phyloP scores from a whole-genome alignment of 1,284 basidiomycete species.

The Cutaneotrichosporon dermatis region DNA sequence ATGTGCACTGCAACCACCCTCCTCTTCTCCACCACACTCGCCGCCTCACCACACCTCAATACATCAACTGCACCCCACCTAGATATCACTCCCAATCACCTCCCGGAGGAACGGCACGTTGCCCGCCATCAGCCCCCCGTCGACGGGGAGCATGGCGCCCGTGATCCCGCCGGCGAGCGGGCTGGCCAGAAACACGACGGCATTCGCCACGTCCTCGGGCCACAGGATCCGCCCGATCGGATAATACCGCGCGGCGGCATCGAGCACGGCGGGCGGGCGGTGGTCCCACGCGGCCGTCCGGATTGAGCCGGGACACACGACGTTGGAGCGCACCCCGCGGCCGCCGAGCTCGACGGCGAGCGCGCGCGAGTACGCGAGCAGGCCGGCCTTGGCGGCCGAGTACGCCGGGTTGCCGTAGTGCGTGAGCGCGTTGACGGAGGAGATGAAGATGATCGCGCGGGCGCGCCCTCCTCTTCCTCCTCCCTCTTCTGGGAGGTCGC shows the following conservation, averaged over 20 bases:
- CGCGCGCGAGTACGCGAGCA: not conserved
- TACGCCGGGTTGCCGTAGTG: constrained; percentile 3
- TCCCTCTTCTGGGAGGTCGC: no score
- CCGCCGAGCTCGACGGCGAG: not conserved
- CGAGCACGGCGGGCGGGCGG: not conserved
- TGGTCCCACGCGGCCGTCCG: constrained; percentile 1
- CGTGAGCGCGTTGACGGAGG: not conserved
- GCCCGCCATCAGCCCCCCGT: constrained; percentile 1
- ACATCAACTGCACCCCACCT: not conserved
- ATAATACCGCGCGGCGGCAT: not conserved
- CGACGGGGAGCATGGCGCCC: not conserved
- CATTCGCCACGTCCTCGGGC: not conserved
- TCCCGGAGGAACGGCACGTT: constrained; percentile 2
- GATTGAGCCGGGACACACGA: not conserved
- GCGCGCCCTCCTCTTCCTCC: not conserved
- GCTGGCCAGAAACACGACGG: not conserved
- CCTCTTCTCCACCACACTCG: no score
- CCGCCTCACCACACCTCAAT: not conserved
- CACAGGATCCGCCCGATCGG: not conserved
- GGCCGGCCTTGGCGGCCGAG: constrained; percentile 1
- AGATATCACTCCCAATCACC: not conserved
- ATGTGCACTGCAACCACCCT: no score
- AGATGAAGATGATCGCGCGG: not conserved
- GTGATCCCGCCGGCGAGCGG: constrained; percentile 1
- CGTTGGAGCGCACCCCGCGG: not conserved